Conservation (phyloP, 179 eudicot genomes). For the Heliamphora pulchella region DNA sequence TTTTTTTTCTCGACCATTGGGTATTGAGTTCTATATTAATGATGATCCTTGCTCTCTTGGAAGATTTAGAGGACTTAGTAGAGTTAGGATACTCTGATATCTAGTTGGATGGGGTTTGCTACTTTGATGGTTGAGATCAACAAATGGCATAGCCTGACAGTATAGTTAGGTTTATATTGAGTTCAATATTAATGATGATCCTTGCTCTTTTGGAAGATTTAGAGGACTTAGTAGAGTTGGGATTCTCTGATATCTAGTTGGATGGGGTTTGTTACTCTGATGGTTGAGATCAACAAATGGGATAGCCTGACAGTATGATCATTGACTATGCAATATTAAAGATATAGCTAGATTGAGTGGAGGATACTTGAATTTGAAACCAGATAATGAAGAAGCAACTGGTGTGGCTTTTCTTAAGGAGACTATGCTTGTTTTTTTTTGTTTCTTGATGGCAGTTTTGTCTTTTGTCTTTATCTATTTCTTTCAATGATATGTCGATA, state of each 20-base stretch:
- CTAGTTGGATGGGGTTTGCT: neutral
- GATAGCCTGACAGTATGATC: neutral
- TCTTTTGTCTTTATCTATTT: neutral
- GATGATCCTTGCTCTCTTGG: slow-evolving; percentile 1
- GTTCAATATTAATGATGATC: neutral
- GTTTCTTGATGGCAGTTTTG: too few relatives aligned
- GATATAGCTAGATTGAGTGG: neutral
- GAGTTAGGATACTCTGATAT: neutral
- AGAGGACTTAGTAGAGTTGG: neutral
- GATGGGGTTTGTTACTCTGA: slow-evolving; percentile 1
- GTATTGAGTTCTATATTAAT: too few relatives aligned
- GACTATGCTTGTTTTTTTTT: too few relatives aligned
- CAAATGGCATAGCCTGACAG: neutral
- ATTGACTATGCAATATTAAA: neutral
- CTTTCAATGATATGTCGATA: neutral
- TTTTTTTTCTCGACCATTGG: too few relatives aligned
- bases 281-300: neutral
- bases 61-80: neutral
- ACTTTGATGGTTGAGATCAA: neutral
- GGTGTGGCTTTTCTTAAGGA: neutral
- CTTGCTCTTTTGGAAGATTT: slow-evolving; percentile 2
- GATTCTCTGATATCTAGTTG: neutral
- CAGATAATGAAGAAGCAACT: neutral
- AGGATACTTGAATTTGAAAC: neutral
- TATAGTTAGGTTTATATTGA: neutral